Evolutionary conservation across 108 stramenopile genomes (phyloP).

Genomic region (Skeletonema tropicum): DNA sequence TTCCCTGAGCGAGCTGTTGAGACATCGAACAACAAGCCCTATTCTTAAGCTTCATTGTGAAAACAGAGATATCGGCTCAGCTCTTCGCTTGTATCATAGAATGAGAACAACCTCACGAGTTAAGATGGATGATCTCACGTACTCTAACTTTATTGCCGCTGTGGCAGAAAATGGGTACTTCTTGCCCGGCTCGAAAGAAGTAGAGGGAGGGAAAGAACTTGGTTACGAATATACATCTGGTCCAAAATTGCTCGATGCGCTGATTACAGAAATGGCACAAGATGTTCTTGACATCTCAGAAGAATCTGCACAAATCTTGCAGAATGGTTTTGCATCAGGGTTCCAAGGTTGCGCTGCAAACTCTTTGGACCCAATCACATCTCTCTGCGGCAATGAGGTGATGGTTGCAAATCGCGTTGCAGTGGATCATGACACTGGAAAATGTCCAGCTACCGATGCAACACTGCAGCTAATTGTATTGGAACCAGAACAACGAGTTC

Average conservation of each 20-base stretch:
- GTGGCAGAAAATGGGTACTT: slow-evolving; percentile 51
- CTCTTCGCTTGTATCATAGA: slow-evolving; percentile 47
- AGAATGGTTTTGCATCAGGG: slow-evolving; percentile 42
- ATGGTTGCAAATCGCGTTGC: slow-evolving; percentile 46
- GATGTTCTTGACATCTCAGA: slow-evolving; percentile 55
- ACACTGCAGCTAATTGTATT: slow-evolving; percentile 50
- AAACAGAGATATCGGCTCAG: slow-evolving; percentile 48
- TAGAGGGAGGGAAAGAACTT: slow-evolving; percentile 40
- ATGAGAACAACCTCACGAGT: slow-evolving; percentile 51
- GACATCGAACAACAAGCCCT: slow-evolving; percentile 52
- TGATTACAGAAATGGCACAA: slow-evolving; percentile 53
- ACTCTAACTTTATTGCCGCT: slow-evolving; percentile 44
- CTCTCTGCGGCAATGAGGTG: slow-evolving; percentile 12
- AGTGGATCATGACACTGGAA: slow-evolving; percentile 40
- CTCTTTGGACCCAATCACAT: slow-evolving; percentile 9
- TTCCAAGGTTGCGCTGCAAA: slow-evolving; percentile 23
- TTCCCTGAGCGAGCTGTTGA: slow-evolving; percentile 24
- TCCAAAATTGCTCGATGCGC: slow-evolving; percentile 32
- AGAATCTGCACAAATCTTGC: slow-evolving; percentile 33
- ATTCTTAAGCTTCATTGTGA: slow-evolving; percentile 53
- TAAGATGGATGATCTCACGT: slow-evolving; percentile 47
- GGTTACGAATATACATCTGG: slow-evolving; percentile 43
- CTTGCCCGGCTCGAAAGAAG: slow-evolving; percentile 29
- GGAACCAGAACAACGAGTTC: slow-evolving; percentile 37
- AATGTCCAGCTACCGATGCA: slow-evolving; percentile 48